Evolutionary conservation across 495 filamentous ascomycete genomes (phyloP).

Genomic region (Pseudotulostoma volvatum): DNA sequence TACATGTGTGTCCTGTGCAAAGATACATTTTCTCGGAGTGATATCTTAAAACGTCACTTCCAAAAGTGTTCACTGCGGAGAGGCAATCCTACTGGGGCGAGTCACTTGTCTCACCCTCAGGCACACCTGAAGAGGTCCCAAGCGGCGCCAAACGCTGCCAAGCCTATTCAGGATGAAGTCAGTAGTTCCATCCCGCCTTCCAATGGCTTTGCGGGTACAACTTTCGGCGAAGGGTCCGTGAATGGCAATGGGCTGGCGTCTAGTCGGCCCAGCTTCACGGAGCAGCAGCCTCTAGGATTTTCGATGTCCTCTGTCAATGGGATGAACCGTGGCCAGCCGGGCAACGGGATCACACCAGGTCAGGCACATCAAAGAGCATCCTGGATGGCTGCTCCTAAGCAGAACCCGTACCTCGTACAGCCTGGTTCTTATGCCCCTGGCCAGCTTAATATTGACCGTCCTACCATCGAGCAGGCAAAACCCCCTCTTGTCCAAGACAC

Average conservation of each 20-base stretch:
- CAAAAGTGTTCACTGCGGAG: slow-evolving; percentile 92
- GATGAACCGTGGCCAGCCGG: slow-evolving; percentile 27
- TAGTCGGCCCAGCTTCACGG: slow-evolving; percentile 23
- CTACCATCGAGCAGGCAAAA: slow-evolving; percentile 33
- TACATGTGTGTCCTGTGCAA: slow-evolving; percentile 95
- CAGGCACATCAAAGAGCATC: slow-evolving; percentile 26
- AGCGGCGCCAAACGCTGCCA: slow-evolving; percentile 40
- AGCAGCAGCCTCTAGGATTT: slow-evolving; percentile 32
- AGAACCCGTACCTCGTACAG: slow-evolving; percentile 33
- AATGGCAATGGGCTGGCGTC: slow-evolving; percentile 29
- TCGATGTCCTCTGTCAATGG: slow-evolving; percentile 31
- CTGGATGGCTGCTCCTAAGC: slow-evolving; percentile 32
- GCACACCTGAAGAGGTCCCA: slow-evolving; percentile 68
- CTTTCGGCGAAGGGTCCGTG: slow-evolving; percentile 29
- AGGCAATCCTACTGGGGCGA: slow-evolving; percentile 83
- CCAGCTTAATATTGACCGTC: slow-evolving; percentile 34
- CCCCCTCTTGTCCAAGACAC: slow-evolving; percentile 26
- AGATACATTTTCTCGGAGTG: slow-evolving; percentile 96
- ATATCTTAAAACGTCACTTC: slow-evolving; percentile 97
- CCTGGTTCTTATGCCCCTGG: slow-evolving; percentile 24
- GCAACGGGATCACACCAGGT: slow-evolving; percentile 23
- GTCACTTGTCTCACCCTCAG: slow-evolving; percentile 80
- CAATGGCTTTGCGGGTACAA: slow-evolving; percentile 29
- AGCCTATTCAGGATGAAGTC: slow-evolving; percentile 33
- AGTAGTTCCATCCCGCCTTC: slow-evolving; percentile 27